Evolutionary conservation across 805 yeast species (phyloP), one percentile per base, ranked within the genome.

Genomic region (Candida manassasensis): DNA sequence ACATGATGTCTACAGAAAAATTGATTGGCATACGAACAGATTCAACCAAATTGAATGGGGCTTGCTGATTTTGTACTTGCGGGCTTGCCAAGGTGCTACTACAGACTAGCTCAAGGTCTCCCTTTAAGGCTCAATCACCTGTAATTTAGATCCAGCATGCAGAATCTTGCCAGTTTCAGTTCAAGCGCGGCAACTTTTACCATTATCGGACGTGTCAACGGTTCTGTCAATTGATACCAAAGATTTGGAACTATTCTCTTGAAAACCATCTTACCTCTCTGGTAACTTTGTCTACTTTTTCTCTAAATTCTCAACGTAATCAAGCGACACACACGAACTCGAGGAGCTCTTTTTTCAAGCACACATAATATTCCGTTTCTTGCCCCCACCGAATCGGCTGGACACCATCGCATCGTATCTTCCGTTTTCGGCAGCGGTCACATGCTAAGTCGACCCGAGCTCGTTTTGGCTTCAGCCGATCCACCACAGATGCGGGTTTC

Each of bases 351-450:
- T 5, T 25, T 26, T 2, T 38, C 43, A 31, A 32, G 37, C 2
- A 31, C 19, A 18, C 43, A 40, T 12, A 13, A 31, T 17, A 10
- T 34, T 29, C 14, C 40, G 18, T 26, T 40, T 40, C 9, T 9
- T 18, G 27, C 43, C 31, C 22, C 8, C 41, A 41, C 30, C 43
- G 37, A 11, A 19, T 16, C 7, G 43, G 43, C 17, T 30, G 41
- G 13, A 10, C 26, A 6, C 41, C 41, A 27, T 40, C 43, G 27
- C 43, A 40, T 19, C 35, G 34, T 18, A 41, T 40, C 33, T 40
- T 40, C 15, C 43, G 17, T 15, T 38, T 41, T 19, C 43, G 36
- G 26, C 43, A 40, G 14, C 38, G 30, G 9, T 40, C 39, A n/a
- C 43, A 40, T n/a, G 43, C 43, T 6, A 40, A 15, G 9, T 30